Percentiles rank a stretch among this genome's conserved stretches.
Conservation (phyloP, 331 rosid genomes). For the Spiraea crenata region DNA sequence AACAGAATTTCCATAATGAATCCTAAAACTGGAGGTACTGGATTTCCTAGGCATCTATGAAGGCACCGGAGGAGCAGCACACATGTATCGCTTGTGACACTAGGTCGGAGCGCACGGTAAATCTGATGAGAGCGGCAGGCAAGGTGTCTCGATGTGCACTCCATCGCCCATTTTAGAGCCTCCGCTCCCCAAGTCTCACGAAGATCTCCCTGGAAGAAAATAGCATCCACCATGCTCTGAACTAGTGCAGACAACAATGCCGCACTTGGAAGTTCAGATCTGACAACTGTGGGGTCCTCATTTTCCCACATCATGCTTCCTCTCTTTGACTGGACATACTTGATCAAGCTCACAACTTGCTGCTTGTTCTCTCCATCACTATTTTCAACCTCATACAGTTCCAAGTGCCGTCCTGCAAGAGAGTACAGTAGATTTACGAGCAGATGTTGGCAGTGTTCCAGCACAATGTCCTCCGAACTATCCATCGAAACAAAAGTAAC, state of each 20-base stretch:
- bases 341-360: constrained; percentile 97
- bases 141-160: constrained; percentile 97
- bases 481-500: constrained; percentile 99
- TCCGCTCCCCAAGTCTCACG: constrained; percentile 99
- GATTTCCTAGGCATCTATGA: constrained; percentile 93
- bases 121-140: constrained; percentile 99
- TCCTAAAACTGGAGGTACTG: constrained; percentile 92
- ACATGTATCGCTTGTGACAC: constrained; percentile 95
- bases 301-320: constrained; percentile 99
- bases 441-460: constrained; percentile 97
- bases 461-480: constrained; percentile 97
- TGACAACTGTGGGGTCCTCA: constrained; percentile 93
- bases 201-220: constrained; percentile 99
- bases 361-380: constrained; percentile 97
- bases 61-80: constrained; percentile 96
- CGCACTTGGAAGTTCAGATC: constrained; percentile 98
- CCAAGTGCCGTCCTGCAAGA: constrained; percentile 98
- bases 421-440: constrained; percentile 96
- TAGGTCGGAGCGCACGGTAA: constrained; percentile 91
- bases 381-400: constrained; percentile 96
- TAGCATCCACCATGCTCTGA: constrained; percentile 99
- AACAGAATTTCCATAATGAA: constrained; percentile 91
- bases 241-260: constrained; percentile 96
- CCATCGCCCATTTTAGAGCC: constrained; percentile 99
- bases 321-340: constrained; percentile 97